Conservation (phyloP, 495 filamentous ascomycete species). For the Xylaria scruposa region DNA sequence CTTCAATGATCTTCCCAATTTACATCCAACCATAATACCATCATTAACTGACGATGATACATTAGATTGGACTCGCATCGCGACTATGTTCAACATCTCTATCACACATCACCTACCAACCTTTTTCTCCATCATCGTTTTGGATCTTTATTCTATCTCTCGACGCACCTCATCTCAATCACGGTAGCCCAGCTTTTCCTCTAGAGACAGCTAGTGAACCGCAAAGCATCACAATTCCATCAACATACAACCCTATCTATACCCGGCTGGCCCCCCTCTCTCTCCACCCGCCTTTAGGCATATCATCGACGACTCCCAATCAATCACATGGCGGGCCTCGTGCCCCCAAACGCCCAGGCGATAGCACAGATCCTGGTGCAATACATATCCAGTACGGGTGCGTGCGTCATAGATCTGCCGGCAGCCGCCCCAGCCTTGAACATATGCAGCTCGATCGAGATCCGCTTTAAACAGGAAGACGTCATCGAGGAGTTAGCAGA, state of each 20-base stretch:
- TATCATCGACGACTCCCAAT: background rate
- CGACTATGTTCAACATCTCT: background rate
- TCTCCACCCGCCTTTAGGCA: background rate
- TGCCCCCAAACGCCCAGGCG: conserved; percentile 37
- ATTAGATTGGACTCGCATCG: background rate
- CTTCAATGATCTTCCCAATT: background rate
- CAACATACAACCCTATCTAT: background rate
- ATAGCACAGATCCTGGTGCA: conserved; percentile 44
- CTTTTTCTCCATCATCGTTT: background rate
- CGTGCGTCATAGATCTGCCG: conserved; percentile 34
- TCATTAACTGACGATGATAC: background rate
- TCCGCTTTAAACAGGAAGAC: conserved; percentile 29
- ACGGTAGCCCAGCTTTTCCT: background rate
- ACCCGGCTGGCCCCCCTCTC: background rate
- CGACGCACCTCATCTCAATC: background rate
- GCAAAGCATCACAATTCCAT: background rate
- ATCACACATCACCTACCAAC: background rate
- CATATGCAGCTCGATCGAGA: conserved; percentile 33
- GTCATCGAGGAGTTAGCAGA: conserved; percentile 26
- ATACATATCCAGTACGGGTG: conserved; percentile 22
- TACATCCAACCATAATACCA: background rate
- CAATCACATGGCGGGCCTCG: conserved; percentile 13
- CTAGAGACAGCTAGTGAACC: background rate
- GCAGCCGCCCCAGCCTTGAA: conserved; percentile 24
- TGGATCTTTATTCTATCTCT: background rate